Percentiles rank a stretch among this genome's conserved stretches.
These are phyloP conservation scores for Acacia pycnantha DNA, from an alignment of 331 rosid genomes.

Conservation along the genomic window DNA sequence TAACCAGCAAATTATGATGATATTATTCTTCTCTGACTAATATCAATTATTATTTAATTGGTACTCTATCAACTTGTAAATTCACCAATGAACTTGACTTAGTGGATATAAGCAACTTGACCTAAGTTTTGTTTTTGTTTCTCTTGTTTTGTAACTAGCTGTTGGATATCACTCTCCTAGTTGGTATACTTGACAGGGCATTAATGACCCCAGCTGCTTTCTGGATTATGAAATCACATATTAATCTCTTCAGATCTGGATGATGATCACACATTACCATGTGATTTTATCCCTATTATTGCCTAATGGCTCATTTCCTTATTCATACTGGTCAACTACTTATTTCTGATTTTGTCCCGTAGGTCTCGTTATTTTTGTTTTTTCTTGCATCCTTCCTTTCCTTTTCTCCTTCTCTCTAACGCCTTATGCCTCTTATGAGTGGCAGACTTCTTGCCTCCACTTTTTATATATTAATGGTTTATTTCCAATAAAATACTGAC, in stretches of 20 bases:
- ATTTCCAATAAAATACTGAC: neutral
- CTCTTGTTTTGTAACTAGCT: conserved; percentile 7
- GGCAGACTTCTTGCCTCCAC: neutral
- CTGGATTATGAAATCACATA: neutral
- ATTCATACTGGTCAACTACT: neutral
- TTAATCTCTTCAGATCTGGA: neutral
- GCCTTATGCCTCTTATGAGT: neutral
- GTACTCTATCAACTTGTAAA: too few relatives aligned
- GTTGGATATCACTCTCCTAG: neutral
- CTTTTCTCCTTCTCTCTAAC: neutral
- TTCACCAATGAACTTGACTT: too few relatives aligned
- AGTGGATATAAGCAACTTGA: too few relatives aligned
- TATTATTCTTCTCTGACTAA: too few relatives aligned
- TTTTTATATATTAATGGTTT: neutral
- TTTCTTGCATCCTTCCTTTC: neutral
- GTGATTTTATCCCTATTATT: neutral
- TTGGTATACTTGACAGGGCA: neutral
- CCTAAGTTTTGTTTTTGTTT: neutral
- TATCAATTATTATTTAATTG: too few relatives aligned
- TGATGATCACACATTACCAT: neutral
- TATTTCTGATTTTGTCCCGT: neutral
- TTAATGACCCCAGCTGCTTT: neutral
- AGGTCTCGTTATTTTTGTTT: neutral
- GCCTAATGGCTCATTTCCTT: neutral
- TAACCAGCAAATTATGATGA: too few relatives aligned